phyloP scores from a whole-genome alignment of 495 filamentous ascomycete species.

The Xeromyces bisporus region DNA sequence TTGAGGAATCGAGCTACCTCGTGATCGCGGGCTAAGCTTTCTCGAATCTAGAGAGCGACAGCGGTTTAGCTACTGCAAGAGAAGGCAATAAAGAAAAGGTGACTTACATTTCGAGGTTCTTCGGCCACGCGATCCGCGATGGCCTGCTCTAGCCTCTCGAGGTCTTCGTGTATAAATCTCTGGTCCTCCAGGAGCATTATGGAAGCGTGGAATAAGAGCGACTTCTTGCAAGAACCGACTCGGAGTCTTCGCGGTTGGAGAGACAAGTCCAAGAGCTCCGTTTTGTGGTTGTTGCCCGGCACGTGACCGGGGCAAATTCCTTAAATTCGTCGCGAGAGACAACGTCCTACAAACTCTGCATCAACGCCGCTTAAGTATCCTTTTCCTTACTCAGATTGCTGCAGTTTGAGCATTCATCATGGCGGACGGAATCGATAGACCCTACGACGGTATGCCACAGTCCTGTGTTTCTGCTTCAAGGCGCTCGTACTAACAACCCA shows the following conservation, averaged over 20 bases:
- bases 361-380: too few species aligned
- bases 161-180: constrained; percentile 81
- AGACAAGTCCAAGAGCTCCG: too few species aligned
- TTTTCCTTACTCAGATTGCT: too few species aligned
- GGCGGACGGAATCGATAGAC: constrained; percentile 90
- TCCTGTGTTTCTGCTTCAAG: background rate
- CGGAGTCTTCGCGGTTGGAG: too few species aligned
- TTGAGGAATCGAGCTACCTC: constrained; percentile 74
- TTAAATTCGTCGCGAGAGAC: too few species aligned
- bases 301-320: too few species aligned
- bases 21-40: constrained; percentile 74
- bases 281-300: too few species aligned
- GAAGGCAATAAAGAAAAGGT: background rate
- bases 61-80: constrained; percentile 6
- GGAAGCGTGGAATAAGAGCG: constrained; percentile 1
- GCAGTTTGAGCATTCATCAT: constrained; percentile 33
- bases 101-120: constrained; percentile 70
- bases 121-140: constrained; percentile 77
- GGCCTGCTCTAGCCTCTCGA: constrained; percentile 86
- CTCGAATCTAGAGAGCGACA: constrained; percentile 48
- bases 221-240: too few species aligned
- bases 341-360: too few species aligned
- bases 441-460: constrained; percentile 47
- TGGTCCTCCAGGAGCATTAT: constrained; percentile 81
- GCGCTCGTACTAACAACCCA: constrained; percentile 14